A percentile compares a stretch with the other conserved stretches of the same genome.
Conservation (phyloP, 2,329 filamentous ascomycete genomes). For the Xylariaceae sp. region DNA sequence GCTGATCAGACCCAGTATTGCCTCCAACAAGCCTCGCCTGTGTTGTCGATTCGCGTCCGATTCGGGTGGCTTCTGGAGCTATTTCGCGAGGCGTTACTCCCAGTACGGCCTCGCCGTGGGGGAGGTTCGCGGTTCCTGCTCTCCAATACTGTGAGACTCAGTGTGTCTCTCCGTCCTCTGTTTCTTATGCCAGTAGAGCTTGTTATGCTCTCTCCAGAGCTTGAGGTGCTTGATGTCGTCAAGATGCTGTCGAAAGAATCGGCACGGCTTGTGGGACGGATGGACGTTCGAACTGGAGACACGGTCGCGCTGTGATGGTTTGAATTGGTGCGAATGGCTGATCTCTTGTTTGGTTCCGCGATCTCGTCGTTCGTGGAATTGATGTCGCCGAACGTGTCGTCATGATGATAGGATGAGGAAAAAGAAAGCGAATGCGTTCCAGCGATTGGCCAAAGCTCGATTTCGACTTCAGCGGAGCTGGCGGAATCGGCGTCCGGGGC, state of each 20-base stretch:
- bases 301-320: background rate
- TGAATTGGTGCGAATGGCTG: background rate
- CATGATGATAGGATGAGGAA: background rate
- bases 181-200: background rate
- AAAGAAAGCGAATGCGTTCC: conserved; percentile 6
- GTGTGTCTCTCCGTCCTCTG: background rate
- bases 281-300: background rate
- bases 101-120: background rate
- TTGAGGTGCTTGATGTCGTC: background rate
- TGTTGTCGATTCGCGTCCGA: conserved; percentile 1
- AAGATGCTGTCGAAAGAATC: conserved; percentile 13
- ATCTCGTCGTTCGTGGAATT: background rate
- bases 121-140: conserved; percentile 1
- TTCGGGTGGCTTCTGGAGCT: background rate
- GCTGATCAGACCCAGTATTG: conserved; percentile 17
- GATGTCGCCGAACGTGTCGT: background rate
- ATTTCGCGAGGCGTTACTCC: no score
- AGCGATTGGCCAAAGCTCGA: conserved; percentile 15
- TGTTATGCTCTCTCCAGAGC: conserved; percentile 1
- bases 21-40: conserved; percentile 20
- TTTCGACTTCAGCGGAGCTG: conserved; percentile 2
- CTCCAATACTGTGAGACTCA: background rate
- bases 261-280: conserved; percentile 7
- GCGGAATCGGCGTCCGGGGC: conserved; percentile 6
- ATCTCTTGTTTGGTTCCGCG: background rate